Evolutionary conservation across 1,284 basidiomycete species (phyloP).

Genomic region (Ceratobasidium sp.): DNA sequence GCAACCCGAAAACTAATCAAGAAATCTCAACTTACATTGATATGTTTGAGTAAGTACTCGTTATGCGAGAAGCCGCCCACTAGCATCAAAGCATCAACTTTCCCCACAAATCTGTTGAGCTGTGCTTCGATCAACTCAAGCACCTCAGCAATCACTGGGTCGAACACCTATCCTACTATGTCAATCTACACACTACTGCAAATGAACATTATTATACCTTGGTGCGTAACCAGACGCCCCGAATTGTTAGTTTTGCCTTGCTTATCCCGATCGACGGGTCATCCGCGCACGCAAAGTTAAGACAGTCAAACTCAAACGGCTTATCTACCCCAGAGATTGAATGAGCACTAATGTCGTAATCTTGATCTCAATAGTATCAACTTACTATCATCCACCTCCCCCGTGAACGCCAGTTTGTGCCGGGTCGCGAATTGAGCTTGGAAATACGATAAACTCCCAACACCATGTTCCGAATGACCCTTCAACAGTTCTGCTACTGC

Average conservation of each 20-base stretch:
- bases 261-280: constrained; percentile 72
- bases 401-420: constrained; percentile 80
- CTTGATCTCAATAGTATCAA: constrained; percentile 1
- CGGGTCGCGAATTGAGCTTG: constrained; percentile 88
- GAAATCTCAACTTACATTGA: constrained; percentile 67
- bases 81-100: constrained; percentile 80
- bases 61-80: constrained; percentile 89
- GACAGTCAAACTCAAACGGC: constrained; percentile 76
- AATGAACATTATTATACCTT: constrained; percentile 61
- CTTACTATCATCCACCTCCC: constrained; percentile 79
- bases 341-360: background rate
- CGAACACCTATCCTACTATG: constrained; percentile 65
- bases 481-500: constrained; percentile 77
- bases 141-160: constrained; percentile 81
- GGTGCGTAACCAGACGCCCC: constrained; percentile 78
- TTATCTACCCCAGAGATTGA: constrained; percentile 55
- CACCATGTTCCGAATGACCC: constrained; percentile 83
- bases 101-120: constrained; percentile 71
- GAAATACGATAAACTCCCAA: constrained; percentile 82
- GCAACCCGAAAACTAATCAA: background rate
- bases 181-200: background rate
- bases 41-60: constrained; percentile 77
- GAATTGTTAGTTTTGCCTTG: constrained; percentile 83
- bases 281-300: constrained; percentile 53
- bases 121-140: constrained; percentile 81